Evolutionary conservation across 139 green algal species (phyloP).

Genomic region (Coelastrella sp.): DNA sequence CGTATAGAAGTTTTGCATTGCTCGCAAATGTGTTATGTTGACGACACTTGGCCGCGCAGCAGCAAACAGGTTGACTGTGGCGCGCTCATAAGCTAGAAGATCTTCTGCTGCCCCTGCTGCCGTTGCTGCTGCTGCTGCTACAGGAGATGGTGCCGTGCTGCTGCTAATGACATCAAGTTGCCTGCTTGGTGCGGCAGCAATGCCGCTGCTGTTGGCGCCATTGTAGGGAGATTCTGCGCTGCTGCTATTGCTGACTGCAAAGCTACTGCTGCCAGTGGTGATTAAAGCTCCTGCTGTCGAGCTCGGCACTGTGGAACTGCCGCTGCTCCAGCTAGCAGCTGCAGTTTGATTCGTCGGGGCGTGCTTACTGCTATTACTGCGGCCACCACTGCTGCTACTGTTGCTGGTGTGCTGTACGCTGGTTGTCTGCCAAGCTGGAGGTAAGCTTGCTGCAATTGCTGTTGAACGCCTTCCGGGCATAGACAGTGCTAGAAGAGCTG

Average conservation of each 20-base stretch:
- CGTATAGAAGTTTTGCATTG: constrained; percentile 55
- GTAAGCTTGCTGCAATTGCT: constrained; percentile 32
- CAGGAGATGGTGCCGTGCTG: not conserved
- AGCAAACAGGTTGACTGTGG: constrained; percentile 63
- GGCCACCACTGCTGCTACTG: not conserved
- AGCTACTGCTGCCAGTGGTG: constrained; percentile 29
- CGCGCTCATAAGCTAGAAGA: constrained; percentile 43
- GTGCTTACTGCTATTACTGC: not conserved
- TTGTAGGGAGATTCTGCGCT: not conserved
- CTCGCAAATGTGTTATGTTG: constrained; percentile 78
- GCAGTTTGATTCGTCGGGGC: not conserved
- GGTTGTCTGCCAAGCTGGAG: not conserved
- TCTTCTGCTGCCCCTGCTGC: not conserved
- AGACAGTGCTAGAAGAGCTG: not conserved
- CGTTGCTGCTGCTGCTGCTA: not conserved
- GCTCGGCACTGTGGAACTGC: not conserved
- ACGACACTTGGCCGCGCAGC: constrained; percentile 66
- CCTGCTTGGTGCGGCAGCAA: too few relatives aligned
- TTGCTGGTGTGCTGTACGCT: not conserved
- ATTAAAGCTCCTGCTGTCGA: not conserved
- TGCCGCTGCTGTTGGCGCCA: too few relatives aligned
- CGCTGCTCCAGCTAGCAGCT: not conserved
- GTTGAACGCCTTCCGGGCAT: not conserved
- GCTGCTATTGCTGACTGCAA: not conserved
- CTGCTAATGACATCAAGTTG: not conserved